Base-by-base conservation (phyloP, 306 rosid genomes). In the Quercus glauca region DNA sequence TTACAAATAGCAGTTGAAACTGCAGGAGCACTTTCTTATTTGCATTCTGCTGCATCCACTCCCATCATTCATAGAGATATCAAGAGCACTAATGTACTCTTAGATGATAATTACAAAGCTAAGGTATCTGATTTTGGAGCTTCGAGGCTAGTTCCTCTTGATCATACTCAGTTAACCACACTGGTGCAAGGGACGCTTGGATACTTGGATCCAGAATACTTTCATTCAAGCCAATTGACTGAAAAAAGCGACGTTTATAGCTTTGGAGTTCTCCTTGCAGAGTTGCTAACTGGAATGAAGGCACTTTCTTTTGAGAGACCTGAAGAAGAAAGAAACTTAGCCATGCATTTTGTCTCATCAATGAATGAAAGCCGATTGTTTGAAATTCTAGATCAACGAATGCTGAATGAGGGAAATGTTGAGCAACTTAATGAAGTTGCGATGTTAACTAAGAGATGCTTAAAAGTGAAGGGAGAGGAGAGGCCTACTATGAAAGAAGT, bases 201-300 rank as follows among this genome's bases (percentile, higher is more conserved):
- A 5, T 88, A 86, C 56, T 58, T 88, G 1, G 86, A 88, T 21
- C 90, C 90, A 0, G 88, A 88, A 14, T 88, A 80, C 33, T 15
- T 84, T 67, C 81, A 69, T 0, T 76, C 86, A 20, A 71, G 77
- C 23, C 82, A 82, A 14, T 14, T 89, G 77, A 89, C 94, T 0
- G 94, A 93, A 70, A 93, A 93, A 61, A 93, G 94, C 14, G 93
- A 91, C 12, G 94, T 93, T 29, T 93, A 93, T 13, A 89, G 94
- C 9, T 93, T 91, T 1, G 94, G 96, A 2, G 93, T 91, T 5
- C 14, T 88, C 2, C 84, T 88, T 4, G 74, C 75, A 0, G 89
- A 86, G 80, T 58, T 88, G 4, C 52, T 86, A 2, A 86, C 90
- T 0, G 82, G 87, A 52, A 65, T 77, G 68, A 88, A 82, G 69